phyloP scores from a whole-genome alignment of 2,329 filamentous ascomycete genomes.

The Madurella fahalii region DNA sequence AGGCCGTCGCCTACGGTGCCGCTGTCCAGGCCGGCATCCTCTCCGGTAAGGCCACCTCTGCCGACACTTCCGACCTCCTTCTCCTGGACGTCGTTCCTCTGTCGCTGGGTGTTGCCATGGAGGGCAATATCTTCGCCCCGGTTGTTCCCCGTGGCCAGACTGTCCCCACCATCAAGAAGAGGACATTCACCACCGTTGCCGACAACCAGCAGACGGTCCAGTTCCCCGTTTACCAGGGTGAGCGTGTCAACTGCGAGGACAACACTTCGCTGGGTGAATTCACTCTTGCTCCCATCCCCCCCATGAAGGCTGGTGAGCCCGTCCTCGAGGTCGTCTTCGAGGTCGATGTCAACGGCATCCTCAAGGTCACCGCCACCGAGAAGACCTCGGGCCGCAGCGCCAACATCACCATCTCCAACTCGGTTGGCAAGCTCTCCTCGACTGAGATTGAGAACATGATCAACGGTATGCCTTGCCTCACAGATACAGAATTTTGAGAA shows the following conservation, averaged over 20 bases:
- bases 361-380: constrained; percentile 98
- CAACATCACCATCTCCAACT: constrained; percentile 99
- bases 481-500: constrained; percentile 18
- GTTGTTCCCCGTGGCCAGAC: constrained; percentile 79
- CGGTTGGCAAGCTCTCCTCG: constrained; percentile 94
- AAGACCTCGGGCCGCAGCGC: constrained; percentile 96
- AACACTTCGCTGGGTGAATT: constrained; percentile 98
- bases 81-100: constrained; percentile 95
- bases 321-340: constrained; percentile 98
- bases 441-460: constrained; percentile 98
- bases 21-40: constrained; percentile 98
- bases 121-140: constrained; percentile 94
- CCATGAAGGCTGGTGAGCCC: constrained; percentile 91
- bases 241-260: constrained; percentile 96
- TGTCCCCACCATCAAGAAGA: constrained; percentile 77
- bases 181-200: constrained; percentile 83
- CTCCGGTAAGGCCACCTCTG: constrained; percentile 93
- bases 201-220: constrained; percentile 76
- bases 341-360: constrained; percentile 99
- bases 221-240: constrained; percentile 93
- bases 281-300: constrained; percentile 81
- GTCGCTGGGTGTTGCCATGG: constrained; percentile 98
- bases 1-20: constrained; percentile 98
- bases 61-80: constrained; percentile 89
- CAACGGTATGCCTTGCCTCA: constrained; percentile 51